Evolutionary conservation across 305 asterid genomes (phyloP), one percentile per base, ranked within the genome.

Genomic region (Fraxinus sp.): DNA sequence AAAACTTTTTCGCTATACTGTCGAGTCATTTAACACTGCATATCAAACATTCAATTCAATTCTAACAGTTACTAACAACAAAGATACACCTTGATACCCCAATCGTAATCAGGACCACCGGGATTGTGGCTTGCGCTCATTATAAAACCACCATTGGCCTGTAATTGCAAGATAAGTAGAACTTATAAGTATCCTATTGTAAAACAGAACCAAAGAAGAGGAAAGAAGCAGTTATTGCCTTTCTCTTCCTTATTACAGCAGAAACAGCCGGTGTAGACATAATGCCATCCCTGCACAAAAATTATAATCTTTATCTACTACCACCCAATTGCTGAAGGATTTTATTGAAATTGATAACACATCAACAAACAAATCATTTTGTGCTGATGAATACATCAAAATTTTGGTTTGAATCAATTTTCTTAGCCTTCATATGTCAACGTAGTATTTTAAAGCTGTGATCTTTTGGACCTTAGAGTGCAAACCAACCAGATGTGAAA

Each of bases 61-160:
- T 24, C 55, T 30, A 43, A 78, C 14, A 70, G 75, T 74, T 74
- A 36, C 59, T 71, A 64, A 66, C 80, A 87, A 43, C 57, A 59
- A 75, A 22, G 79, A 80, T 80, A 85, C 66, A 93, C 98, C 99
- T 96, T 96, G 89, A 96, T 96, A 81, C 99, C 99, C 99, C 99
- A 96, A 83, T 96, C 99, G 81, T 94, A 91, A 30, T 94, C 98
- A 11, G 98, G 99, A 81, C 99, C 99, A 78, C 99, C 99, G 24
- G 97, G 98, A 89, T 95, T 96, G 87, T 96, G 98, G 88, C 98
- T 96, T 80, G 99, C 98, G 84, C 99, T 96, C 99, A 95, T 96
- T 85, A 96, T 81, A 86, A 96, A 95, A 83, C 98, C 98, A 80
- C 99, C 99, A 88, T 92, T 95, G 71, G 98, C 98, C 99, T 96